Percentiles rank a stretch among this genome's conserved stretches.
Conservation (phyloP, 148 eudicot species). For the Rhododendron williamsianum region DNA sequence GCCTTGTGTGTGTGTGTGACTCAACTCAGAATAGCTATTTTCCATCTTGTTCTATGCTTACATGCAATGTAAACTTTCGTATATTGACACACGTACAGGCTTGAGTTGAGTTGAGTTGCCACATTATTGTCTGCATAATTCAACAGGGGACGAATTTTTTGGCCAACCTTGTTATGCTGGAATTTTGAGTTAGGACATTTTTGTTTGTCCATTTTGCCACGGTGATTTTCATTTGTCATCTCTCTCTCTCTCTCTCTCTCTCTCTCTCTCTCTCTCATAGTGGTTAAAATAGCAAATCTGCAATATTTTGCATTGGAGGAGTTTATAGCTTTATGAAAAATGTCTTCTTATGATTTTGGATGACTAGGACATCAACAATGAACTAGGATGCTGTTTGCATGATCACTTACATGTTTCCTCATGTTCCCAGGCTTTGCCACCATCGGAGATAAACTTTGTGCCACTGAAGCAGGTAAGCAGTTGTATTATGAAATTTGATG, state of each 20-base stretch:
- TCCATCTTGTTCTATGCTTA: neutral
- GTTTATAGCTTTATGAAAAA: neutral
- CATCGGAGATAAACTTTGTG: slow-evolving; percentile 61
- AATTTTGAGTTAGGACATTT: too few species aligned
- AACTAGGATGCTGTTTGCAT: neutral
- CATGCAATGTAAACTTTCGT: neutral
- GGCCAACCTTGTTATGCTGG: too few species aligned
- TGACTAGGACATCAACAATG: neutral
- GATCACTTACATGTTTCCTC: slow-evolving; percentile 11
- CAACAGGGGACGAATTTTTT: too few species aligned
- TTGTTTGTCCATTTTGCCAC: too few species aligned
- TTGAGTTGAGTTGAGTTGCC: too few species aligned
- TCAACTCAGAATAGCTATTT: neutral
- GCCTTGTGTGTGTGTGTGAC: neutral
- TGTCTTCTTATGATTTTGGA: neutral
- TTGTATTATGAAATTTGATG: neutral
- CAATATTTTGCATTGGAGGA: neutral
- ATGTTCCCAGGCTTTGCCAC: slow-evolving; percentile 68
- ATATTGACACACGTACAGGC: too few species aligned
- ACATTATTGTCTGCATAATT: too few species aligned
- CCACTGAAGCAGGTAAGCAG: slow-evolving; percentile 75
- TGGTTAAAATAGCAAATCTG: neutral
- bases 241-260: too few species aligned
- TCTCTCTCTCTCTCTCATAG: too few species aligned
- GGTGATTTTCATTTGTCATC: too few species aligned